Conservation (phyloP, 1,284 basidiomycete species). For the Ustilago lituana region DNA sequence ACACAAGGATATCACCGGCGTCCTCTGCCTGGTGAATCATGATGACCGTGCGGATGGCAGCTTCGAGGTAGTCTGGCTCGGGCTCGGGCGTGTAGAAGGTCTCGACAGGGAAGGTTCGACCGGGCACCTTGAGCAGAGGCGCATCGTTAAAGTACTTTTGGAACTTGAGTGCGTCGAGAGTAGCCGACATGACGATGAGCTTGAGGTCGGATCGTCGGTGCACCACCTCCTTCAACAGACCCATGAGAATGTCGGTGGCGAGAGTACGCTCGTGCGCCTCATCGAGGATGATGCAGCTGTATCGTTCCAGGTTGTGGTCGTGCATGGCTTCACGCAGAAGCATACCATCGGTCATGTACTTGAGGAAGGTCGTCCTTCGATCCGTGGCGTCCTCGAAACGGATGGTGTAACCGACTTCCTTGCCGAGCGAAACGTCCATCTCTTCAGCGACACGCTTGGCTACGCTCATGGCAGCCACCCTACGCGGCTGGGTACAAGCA, state of each 20-base stretch:
- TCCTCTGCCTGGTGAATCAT: slow-evolving; percentile 98
- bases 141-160: slow-evolving; percentile 93
- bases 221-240: slow-evolving; percentile 80
- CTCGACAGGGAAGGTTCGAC: slow-evolving; percentile 94
- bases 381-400: slow-evolving; percentile 97
- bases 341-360: slow-evolving; percentile 99
- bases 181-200: slow-evolving; percentile 98
- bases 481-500: slow-evolving; percentile 94
- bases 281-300: slow-evolving; percentile 97
- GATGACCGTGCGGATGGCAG: slow-evolving; percentile 92
- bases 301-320: slow-evolving; percentile 85
- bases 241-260: slow-evolving; percentile 98
- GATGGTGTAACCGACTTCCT: slow-evolving; percentile 96
- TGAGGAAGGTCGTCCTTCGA: slow-evolving; percentile 53
- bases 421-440: slow-evolving; percentile 93
- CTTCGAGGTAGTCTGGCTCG: slow-evolving; percentile 95
- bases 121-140: slow-evolving; percentile 93
- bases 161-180: slow-evolving; percentile 95
- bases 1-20: slow-evolving; percentile 89
- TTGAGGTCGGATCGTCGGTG: slow-evolving; percentile 87
- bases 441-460: slow-evolving; percentile 98
- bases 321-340: slow-evolving; percentile 93
- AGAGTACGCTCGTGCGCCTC: slow-evolving; percentile 98
- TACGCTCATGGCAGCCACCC: slow-evolving; percentile 97
- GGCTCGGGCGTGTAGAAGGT: slow-evolving; percentile 94